Percentiles rank a stretch among this genome's conserved stretches.
Evolutionary conservation across 1,284 basidiomycete species (phyloP).

Genomic region (Takashimella tepidaria): DNA sequence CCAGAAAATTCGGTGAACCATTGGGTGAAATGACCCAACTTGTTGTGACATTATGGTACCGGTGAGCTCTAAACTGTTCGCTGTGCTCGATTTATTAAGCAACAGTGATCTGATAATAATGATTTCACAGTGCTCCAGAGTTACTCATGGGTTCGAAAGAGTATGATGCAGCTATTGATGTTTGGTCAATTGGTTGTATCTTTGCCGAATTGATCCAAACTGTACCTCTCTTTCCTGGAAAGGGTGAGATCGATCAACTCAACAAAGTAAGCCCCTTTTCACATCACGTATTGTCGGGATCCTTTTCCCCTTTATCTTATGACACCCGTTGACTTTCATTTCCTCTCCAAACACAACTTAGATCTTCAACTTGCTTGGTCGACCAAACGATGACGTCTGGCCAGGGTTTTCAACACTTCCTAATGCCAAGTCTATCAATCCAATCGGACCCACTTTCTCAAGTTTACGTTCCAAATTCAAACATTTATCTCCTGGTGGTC

Average conservation of each 20-base stretch:
- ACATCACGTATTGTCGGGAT: not conserved
- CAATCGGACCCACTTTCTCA: constrained; percentile 61
- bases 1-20: constrained; percentile 91
- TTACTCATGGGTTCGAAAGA: constrained; percentile 86
- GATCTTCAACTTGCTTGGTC: constrained; percentile 85
- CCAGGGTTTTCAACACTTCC: constrained; percentile 74
- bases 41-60: constrained; percentile 98
- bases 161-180: constrained; percentile 73
- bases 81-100: not conserved
- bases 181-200: constrained; percentile 56
- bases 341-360: constrained; percentile 21
- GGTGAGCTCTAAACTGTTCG: constrained; percentile 57
- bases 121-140: constrained; percentile 74
- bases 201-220: constrained; percentile 93
- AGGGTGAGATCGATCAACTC: constrained; percentile 88
- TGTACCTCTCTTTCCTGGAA: constrained; percentile 92
- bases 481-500: constrained; percentile 72
- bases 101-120: not conserved
- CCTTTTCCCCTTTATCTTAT: not conserved
- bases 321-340: no score
- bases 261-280: constrained; percentile 56
- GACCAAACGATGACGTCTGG: constrained; percentile 81
- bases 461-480: constrained; percentile 58
- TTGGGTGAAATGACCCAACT: constrained; percentile 93
- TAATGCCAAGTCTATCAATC: constrained; percentile 68